Evolutionary conservation across 2,329 filamentous ascomycete genomes (phyloP).

Genomic region (Neonectria hederae): DNA sequence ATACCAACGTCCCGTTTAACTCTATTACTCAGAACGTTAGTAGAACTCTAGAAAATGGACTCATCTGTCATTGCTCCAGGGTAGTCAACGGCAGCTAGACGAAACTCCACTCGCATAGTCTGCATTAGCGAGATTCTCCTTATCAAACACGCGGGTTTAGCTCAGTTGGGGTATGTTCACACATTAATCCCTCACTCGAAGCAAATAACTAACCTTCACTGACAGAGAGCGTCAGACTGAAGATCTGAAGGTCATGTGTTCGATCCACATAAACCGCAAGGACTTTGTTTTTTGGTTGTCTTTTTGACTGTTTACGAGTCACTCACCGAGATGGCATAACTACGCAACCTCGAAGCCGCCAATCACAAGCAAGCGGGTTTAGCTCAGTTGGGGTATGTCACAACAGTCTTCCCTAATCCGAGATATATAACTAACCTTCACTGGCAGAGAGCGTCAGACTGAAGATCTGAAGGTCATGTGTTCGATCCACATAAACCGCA

Average conservation of each 20-base stretch:
- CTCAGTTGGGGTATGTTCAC: conserved; percentile 25
- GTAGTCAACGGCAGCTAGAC: neutral
- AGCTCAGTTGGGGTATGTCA: conserved; percentile 23
- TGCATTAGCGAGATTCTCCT: neutral
- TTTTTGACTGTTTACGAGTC: neutral
- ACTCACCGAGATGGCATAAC: neutral
- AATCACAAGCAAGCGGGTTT: neutral
- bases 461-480: conserved; percentile 26
- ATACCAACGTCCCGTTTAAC: neutral
- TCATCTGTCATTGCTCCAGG: neutral
- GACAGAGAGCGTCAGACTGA: conserved; percentile 27
- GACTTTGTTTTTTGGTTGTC: neutral
- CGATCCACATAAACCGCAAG: conserved; percentile 2
- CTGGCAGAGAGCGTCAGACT: conserved; percentile 20
- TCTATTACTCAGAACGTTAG: neutral
- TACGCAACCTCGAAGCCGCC: neutral
- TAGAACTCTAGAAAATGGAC: neutral
- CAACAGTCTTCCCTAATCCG: neutral
- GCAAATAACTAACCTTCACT: conserved; percentile 23
- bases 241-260: conserved; percentile 28
- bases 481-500: conserved; percentile 28
- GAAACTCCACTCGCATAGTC: neutral
- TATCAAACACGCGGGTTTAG: conserved; percentile 22
- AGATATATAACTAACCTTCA: conserved; percentile 6
- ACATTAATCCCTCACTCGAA: conserved; percentile 12